Conservation (phyloP, 345 rosid species). For the Eucalyptus brandiana region DNA sequence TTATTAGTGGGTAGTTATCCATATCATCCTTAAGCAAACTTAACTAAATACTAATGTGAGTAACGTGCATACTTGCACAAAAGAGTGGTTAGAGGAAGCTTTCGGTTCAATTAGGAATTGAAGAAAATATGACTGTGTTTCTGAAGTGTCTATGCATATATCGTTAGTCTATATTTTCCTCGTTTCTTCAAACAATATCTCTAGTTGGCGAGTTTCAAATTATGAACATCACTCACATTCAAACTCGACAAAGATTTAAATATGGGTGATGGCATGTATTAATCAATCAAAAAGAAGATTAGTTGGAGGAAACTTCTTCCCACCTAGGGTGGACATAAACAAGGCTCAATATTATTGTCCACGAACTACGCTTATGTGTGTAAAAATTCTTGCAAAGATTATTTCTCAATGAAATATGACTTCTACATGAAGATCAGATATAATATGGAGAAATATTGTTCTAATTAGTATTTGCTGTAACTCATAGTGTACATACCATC, state of each 20-base stretch:
- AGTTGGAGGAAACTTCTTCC: background rate
- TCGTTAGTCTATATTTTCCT: background rate
- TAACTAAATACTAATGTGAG: background rate
- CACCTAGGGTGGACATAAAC: background rate
- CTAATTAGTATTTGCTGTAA: background rate
- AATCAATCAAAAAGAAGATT: background rate
- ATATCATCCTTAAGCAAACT: background rate
- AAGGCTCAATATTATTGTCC: background rate
- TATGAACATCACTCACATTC: background rate
- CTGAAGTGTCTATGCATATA: background rate
- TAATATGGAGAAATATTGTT: background rate
- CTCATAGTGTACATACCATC: background rate
- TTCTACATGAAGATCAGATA: no score
- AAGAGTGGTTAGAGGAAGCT: background rate
- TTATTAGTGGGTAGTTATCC: background rate
- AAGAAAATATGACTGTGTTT: background rate
- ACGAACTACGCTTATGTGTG: background rate
- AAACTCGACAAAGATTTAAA: background rate
- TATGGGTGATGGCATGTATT: background rate
- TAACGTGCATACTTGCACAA: background rate
- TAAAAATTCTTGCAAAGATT: no score
- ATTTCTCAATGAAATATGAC: background rate
- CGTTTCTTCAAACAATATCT: background rate
- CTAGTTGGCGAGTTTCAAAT: background rate
- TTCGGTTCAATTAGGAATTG: background rate